Conservation (phyloP, 768 basidiomycete species). For the Pulveroboletus sp. region DNA sequence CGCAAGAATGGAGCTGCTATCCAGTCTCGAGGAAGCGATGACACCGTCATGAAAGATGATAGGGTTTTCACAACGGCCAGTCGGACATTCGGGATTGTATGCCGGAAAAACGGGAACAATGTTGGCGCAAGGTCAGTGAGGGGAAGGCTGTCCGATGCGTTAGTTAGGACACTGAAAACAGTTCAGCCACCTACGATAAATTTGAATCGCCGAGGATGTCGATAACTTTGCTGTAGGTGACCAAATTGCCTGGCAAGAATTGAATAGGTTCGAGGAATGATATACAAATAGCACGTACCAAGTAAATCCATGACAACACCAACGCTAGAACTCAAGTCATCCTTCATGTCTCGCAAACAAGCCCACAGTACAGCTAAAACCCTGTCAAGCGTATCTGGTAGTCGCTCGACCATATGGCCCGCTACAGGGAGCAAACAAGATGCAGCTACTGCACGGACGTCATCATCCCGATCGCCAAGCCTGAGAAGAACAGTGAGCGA, state of each 20-base stretch:
- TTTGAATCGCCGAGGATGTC: conserved; percentile 64
- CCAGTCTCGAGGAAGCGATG: conserved; percentile 78
- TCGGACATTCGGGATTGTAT: conserved; percentile 92
- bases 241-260: conserved; percentile 64
- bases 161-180: conserved; percentile 1
- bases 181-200: conserved; percentile 59
- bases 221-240: conserved; percentile 77
- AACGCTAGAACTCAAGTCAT: conserved; percentile 94
- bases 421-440: conserved; percentile 90
- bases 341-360: conserved; percentile 90
- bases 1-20: conserved; percentile 72
- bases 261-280: conserved; percentile 2
- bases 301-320: conserved; percentile 97
- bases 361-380: conserved; percentile 88
- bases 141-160: conserved; percentile 52
- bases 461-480: conserved; percentile 88
- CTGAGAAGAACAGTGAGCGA: conserved; percentile 39
- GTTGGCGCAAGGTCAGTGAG: conserved; percentile 82
- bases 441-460: conserved; percentile 94
- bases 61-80: conserved; percentile 90
- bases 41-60: conserved; percentile 78
- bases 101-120: conserved; percentile 94
- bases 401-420: conserved; percentile 67
- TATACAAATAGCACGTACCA: conserved; percentile 45
- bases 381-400: conserved; percentile 67